Base-by-base conservation (phyloP, 805 yeast species). In the Wickerhamiella musiphila region DNA sequence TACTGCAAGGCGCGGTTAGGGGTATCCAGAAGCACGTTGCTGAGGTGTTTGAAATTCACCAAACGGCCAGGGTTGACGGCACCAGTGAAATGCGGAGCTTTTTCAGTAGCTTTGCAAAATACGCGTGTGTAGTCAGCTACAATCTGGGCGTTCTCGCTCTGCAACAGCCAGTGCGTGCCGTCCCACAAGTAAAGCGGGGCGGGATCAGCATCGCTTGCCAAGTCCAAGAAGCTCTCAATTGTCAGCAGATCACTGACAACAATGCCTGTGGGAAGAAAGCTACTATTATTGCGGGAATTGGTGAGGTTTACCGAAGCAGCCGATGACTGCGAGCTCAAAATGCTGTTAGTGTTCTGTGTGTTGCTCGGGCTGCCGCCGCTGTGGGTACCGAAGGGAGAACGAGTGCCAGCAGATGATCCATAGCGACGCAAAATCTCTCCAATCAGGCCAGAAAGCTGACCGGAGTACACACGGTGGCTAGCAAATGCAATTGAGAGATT, bases 391-490 rank as follows among this genome's bases (percentile, higher is more conserved):
- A 19, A 23, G 13, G 28, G 24, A 13, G 37, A 23, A 5, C 7
- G 19, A 8, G 25, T 16, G 14, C 31, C 34, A n/a, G n/a, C n/a
- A n/a, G n/a, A 31, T 23, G 3, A 46, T 36, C n/a, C n/a, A 32
- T 55, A 44, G 24, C 46, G 36, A n/a, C 36, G 27, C 18, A 60
- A 39, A 10, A 83, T 58, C 36, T 78, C 93, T 18, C 70, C 66
- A 13, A 83, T 58, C 59, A 86, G 74, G 49, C 84, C 95, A 11
- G 74, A 65, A 4, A 77, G 69, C 52, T 90, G 98, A 42, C 82
- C 92, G 37, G 73, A 73, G 50, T 86, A 86, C 46, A 83, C 83
- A 9, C 73, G 66, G 49, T 83, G 93, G 2, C 70, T 65, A 1
- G 83, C 72, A 33, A 86, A 60, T 36, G 76, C 73, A 36, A 73